These are phyloP conservation scores for Populus deltoides DNA, from an alignment of 345 rosid species.

Conservation along the genomic window DNA sequence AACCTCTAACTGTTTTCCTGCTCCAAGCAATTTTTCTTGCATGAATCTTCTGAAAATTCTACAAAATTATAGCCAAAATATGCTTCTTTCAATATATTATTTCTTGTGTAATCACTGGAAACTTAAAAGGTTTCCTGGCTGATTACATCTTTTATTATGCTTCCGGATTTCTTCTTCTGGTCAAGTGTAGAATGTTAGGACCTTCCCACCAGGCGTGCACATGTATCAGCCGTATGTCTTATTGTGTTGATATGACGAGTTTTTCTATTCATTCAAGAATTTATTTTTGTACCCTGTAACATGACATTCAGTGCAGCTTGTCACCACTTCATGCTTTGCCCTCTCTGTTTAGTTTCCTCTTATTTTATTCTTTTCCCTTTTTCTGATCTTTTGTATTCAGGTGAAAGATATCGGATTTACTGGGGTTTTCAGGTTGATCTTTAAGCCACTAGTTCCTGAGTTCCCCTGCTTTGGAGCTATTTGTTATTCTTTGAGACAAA, in stretches of 20 bases:
- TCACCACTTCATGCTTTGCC: background rate
- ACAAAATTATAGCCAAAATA: background rate
- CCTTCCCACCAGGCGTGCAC: background rate
- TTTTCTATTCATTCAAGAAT: background rate
- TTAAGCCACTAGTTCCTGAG: slow-evolving; percentile 88
- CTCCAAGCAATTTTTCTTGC: background rate
- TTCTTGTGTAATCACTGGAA: background rate
- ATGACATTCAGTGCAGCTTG: background rate
- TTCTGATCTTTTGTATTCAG: slow-evolving; percentile 38
- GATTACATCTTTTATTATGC: background rate
- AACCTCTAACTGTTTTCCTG: background rate
- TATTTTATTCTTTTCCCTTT: background rate
- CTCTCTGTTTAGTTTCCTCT: background rate
- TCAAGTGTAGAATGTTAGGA: background rate
- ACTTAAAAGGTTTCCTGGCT: background rate
- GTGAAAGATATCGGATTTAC: slow-evolving; percentile 95
- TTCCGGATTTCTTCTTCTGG: background rate
- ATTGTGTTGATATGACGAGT: background rate
- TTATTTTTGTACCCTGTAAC: background rate
- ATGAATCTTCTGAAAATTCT: background rate
- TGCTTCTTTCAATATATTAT: background rate
- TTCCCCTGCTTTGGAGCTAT: slow-evolving; percentile 99
- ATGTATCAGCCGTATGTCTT: background rate
- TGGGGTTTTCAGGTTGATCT: slow-evolving; percentile 97
- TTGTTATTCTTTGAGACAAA: slow-evolving; percentile 78